phyloP scores from a whole-genome alignment of 2,329 filamentous ascomycete genomes.

The Fusarium sp. region DNA sequence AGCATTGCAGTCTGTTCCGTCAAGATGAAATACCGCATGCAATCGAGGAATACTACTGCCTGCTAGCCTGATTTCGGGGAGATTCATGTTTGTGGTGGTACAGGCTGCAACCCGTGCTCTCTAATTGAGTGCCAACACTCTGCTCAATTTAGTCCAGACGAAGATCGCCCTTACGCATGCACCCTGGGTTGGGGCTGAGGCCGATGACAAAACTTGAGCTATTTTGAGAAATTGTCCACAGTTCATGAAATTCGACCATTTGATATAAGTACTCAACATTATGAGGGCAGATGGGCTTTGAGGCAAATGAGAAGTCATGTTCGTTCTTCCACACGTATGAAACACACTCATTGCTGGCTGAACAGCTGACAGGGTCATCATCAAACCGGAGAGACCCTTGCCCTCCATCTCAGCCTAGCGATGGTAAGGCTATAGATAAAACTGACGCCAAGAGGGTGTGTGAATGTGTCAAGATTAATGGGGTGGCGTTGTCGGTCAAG shows the following conservation, averaged over 20 bases:
- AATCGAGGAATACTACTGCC: not conserved
- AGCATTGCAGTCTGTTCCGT: not conserved
- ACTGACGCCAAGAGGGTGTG: slow-evolving; percentile 4
- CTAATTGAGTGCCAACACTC: slow-evolving; percentile 1
- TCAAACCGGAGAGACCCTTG: slow-evolving; percentile 4
- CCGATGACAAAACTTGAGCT: not conserved
- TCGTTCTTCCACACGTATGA: not conserved
- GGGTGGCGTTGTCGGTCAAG: not conserved
- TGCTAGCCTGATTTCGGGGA: not conserved
- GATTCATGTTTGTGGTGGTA: not conserved
- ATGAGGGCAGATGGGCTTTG: not conserved
- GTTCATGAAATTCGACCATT: not conserved
- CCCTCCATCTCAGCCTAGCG: slow-evolving; percentile 9
- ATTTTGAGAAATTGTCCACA: not conserved
- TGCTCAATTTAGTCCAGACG: not conserved
- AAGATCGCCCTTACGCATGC: not conserved
- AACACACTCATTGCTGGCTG: not conserved
- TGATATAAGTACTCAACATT: not conserved
- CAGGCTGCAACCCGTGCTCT: slow-evolving; percentile 1
- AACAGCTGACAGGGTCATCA: slow-evolving; percentile 2
- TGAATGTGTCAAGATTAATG: not conserved
- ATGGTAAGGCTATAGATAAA: slow-evolving; percentile 11
- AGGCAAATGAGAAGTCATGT: not conserved
- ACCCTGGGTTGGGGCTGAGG: not conserved
- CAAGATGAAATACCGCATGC: not conserved